A percentile compares a stretch with the other conserved stretches of the same genome.
phyloP scores from a whole-genome alignment of 768 basidiomycete genomes.

The Termitomyces titanicus region DNA sequence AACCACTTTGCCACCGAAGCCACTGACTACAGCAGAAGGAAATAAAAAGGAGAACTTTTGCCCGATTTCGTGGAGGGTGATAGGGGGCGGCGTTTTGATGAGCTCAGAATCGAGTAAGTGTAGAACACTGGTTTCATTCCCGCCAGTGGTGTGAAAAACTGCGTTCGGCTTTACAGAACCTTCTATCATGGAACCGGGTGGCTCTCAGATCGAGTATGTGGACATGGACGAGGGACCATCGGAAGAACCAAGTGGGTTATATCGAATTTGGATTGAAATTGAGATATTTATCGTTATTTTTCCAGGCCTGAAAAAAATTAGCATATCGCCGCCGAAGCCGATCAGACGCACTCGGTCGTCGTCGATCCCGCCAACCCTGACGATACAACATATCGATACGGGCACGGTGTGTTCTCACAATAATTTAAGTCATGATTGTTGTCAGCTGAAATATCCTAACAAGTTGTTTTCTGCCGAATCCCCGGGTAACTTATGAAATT shows the following conservation, averaged over 20 bases:
- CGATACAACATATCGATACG: constrained; percentile 15
- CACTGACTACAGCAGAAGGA: constrained; percentile 26
- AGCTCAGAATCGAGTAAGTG: constrained; percentile 31
- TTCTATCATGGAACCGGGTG: background rate
- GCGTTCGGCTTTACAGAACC: background rate
- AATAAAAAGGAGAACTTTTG: constrained; percentile 47
- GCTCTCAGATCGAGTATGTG: background rate
- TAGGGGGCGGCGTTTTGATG: constrained; percentile 76
- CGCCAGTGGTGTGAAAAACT: background rate
- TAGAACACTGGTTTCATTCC: background rate
- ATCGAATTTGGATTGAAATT: background rate
- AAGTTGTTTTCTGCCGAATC: constrained; percentile 43
- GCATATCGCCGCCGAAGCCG: constrained; percentile 10
- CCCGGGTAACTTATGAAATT: constrained; percentile 35
- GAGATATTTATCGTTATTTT: background rate
- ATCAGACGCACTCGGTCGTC: constrained; percentile 29
- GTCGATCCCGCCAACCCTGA: constrained; percentile 31
- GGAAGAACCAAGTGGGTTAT: constrained; percentile 2
- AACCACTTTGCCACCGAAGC: constrained; percentile 15
- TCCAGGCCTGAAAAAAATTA: background rate
- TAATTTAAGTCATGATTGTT: background rate
- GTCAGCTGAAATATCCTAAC: background rate
- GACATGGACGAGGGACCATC: background rate
- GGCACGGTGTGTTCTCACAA: constrained; percentile 10
- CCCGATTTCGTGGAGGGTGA: constrained; percentile 72